These are phyloP conservation scores for Apiospora arundinis DNA, from an alignment of 2,329 filamentous ascomycete genomes.

Conservation along the genomic window DNA sequence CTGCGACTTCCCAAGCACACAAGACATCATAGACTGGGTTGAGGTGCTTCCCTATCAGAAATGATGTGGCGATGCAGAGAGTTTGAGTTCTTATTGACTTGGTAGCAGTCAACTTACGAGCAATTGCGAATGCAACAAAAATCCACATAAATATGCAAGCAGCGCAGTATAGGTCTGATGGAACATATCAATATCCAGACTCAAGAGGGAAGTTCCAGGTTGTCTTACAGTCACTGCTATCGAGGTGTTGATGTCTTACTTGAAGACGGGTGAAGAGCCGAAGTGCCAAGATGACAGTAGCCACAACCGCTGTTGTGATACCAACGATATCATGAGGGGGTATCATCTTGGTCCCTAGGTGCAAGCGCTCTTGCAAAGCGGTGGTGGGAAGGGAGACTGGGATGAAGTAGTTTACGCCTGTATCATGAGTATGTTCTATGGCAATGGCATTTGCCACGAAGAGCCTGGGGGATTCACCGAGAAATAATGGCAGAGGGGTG, in stretches of 20 bases:
- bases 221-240: neutral
- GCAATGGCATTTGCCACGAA: slow-evolving; percentile 1
- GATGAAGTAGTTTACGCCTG: neutral
- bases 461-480: neutral
- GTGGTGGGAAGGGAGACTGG: neutral
- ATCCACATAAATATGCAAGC: neutral
- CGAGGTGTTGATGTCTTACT: neutral
- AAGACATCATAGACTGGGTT: neutral
- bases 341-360: neutral
- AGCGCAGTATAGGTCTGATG: neutral
- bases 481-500: neutral
- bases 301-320: slow-evolving; percentile 7
- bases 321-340: neutral
- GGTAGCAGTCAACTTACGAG: neutral
- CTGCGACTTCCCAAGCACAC: neutral
- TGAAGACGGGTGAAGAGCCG: slow-evolving; percentile 4
- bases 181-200: neutral
- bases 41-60: neutral
- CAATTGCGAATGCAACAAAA: neutral
- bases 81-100: neutral
- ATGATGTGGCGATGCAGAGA: neutral
- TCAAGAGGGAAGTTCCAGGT: neutral
- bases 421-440: neutral
- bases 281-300: neutral
- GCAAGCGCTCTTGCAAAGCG: slow-evolving; percentile 14